A percentile compares a stretch with the other conserved stretches of the same genome.
Evolutionary conservation across 208 protist species (phyloP).

Genomic region (Crithidia sp.): DNA sequence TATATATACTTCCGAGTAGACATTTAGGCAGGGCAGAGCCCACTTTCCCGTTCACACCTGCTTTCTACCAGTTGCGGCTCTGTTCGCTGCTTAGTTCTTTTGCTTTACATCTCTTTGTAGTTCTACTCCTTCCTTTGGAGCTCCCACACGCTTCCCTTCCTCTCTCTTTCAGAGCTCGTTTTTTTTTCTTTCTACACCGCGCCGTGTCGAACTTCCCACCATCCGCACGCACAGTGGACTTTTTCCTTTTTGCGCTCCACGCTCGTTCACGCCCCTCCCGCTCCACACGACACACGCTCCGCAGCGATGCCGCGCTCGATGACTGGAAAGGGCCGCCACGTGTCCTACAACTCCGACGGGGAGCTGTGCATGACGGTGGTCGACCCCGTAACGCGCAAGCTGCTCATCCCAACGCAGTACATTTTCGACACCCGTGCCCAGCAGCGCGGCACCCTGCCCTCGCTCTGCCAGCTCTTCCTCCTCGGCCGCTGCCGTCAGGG

Average conservation of each 20-base stretch:
- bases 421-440: conserved; percentile 70
- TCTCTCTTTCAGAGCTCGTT: background rate
- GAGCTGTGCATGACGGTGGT: conserved; percentile 68
- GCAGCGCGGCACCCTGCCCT: conserved; percentile 56
- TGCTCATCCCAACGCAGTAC: conserved; percentile 60
- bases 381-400: conserved; percentile 78
- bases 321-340: conserved; percentile 34
- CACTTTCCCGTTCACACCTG: background rate
- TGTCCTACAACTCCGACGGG: conserved; percentile 40
- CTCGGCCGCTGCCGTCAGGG: conserved; percentile 69
- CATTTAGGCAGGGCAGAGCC: conserved; percentile 1
- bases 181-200: too few relatives aligned
- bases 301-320: conserved; percentile 23
- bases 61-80: too few relatives aligned
- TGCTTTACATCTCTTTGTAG: too few relatives aligned
- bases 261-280: too few relatives aligned
- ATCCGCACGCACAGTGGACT: too few relatives aligned
- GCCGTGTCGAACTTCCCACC: too few relatives aligned
- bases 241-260: too few relatives aligned
- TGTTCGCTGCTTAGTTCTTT: too few relatives aligned
- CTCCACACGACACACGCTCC: too few relatives aligned
- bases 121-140: too few relatives aligned
- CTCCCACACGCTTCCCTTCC: background rate
- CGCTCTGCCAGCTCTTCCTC: conserved; percentile 83
- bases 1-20: conserved; percentile 8